These are phyloP conservation scores for Psilocybe tampanensis DNA, from an alignment of 768 basidiomycete genomes.

Conservation along the genomic window DNA sequence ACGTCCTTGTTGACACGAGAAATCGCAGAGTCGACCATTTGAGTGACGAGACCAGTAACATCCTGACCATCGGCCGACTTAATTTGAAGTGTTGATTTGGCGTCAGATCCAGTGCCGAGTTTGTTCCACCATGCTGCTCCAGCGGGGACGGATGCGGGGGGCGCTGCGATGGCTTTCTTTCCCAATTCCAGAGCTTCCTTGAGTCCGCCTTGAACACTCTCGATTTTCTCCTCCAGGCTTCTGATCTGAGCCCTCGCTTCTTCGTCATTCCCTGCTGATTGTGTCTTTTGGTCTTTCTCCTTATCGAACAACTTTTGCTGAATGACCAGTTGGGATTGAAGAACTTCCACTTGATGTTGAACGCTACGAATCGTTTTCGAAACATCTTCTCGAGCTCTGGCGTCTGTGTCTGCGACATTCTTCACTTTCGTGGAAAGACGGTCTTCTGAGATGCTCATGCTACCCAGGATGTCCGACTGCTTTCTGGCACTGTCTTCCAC, in stretches of 20 bases:
- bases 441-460: constrained; percentile 59
- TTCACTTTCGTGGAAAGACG: constrained; percentile 40
- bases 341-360: constrained; percentile 55
- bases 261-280: constrained; percentile 42
- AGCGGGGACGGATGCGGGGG: constrained; percentile 21
- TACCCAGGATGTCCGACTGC: constrained; percentile 53
- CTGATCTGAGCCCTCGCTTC: constrained; percentile 57
- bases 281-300: constrained; percentile 21
- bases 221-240: constrained; percentile 64
- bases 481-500: constrained; percentile 55
- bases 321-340: constrained; percentile 37
- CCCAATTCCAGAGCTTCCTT: constrained; percentile 72
- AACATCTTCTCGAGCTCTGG: constrained; percentile 50
- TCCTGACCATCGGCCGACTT: constrained; percentile 78
- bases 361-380: constrained; percentile 49
- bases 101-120: constrained; percentile 48
- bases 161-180: constrained; percentile 43
- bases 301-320: constrained; percentile 31
- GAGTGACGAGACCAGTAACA: constrained; percentile 64
- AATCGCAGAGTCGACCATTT: constrained; percentile 79
- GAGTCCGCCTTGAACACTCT: constrained; percentile 60
- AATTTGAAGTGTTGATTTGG: constrained; percentile 58
- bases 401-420: constrained; percentile 49
- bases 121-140: constrained; percentile 76
- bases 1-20: constrained; percentile 69